Base-by-base conservation (phyloP, 331 rosid genomes). In the Cucumis variabilis region DNA sequence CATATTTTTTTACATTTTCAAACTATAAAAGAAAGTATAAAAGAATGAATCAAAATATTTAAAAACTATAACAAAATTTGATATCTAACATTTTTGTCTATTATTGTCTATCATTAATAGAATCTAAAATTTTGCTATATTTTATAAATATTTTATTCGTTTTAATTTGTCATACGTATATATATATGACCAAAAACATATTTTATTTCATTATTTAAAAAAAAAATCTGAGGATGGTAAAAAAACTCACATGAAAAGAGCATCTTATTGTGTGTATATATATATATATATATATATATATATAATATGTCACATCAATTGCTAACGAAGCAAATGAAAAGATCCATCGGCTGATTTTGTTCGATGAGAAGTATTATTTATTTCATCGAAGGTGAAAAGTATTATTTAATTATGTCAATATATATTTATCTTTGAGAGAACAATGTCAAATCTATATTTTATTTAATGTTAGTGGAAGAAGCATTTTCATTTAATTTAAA, bases 401-500 rank as follows among this genome's bases (percentile, higher is more conserved):
- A 72, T 48, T 63, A 62, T 11, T 76, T 24, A 48, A 76, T 76
- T 24, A 9, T 46, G 82, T 76, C 15, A 24, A 46, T 41, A 44
- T 4, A 37, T 53, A 53, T 53, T 11, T 53, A 53, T 53, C 2
- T 13, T 51, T 53, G 60, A 53, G 60, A 53, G 60, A 53, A 53
- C 16, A 53, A 53, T 53, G 16, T 55, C 63, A 55, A 55, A 55
- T 55, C 63, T 15, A 78, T 50, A 25, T 53, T 48, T 48, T 44
- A 48, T 78, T 44, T 33, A 20, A 21, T 0, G 24, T 41, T 41
- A 66, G 86, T 83, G 86, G 86, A 48, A 66, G 86, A 83, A 83
- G 86, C 86, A 83, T 83, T 66, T 83, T 37, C 44, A 24, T 78
- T 51, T 78, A 2, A 50, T 78, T 78, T n/a, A 24, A 78, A 51